Base-by-base conservation (phyloP, 176 grass and related monocot genomes). In the Guadua angustifolia region DNA sequence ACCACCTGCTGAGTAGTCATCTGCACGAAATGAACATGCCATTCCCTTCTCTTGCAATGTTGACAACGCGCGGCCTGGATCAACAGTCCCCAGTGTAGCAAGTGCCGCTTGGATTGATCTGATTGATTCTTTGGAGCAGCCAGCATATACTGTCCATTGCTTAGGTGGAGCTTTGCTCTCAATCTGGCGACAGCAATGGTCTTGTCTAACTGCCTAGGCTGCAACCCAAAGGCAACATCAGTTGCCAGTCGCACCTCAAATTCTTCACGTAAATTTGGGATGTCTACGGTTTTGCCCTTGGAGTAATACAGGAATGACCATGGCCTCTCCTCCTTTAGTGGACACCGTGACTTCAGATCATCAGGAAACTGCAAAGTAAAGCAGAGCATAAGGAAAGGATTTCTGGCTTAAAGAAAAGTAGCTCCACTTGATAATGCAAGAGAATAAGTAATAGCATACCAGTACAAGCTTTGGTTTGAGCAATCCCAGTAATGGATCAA, bases 391-490 rank as follows among this genome's bases (percentile, higher is more conserved):
- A 64, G 16, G 7, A 49, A 75, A 71, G 18, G 52, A 76, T 59
- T 38, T 1, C 29, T 32, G 11, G 43, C 74, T 45, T n/a, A 56
- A 47, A 51, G 9, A 81, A 59, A 40, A 13, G 6, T 40, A 52
- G 29, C 16, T 65, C 46, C n/a, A 32, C 24, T 75, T 22, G 42
- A 66, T 47, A 5, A 74, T 64, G 26, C 0, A 21, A 65, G 17
- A 19, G 75, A 89, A 35, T 50, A 78, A 39, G 14, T 7, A 59
- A 40, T 68, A 42, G 4, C 72, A 17, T 89, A 98, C 95, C 91
- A 98, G 77, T 50, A 98, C 72, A 2, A 90, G 83, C 80, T 98
- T 98, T 46, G 92, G 91, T 69, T 77, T 86, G 55, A 98, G 85
- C 81, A 82, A 38, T 86, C 82, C 71, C 45, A 98, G 72, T 65